Evolutionary conservation across 208 protist species (phyloP).

Genomic region (Crithidia mellificae): DNA sequence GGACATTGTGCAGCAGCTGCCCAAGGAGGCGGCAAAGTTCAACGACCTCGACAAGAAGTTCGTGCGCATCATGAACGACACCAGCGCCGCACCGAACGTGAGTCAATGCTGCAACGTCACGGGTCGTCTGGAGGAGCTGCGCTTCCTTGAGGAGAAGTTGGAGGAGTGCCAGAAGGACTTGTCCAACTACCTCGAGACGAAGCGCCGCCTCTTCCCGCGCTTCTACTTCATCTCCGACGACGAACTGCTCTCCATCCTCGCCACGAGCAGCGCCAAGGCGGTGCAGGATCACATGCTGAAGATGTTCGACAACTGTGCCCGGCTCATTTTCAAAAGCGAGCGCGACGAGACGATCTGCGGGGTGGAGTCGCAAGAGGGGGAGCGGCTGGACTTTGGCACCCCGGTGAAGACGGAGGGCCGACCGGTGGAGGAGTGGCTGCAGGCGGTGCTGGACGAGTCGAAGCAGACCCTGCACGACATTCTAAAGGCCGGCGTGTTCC

Average conservation of each 20-base stretch:
- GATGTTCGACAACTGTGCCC: conserved; percentile 98
- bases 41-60: conserved; percentile 97
- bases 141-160: conserved; percentile 92
- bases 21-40: conserved; percentile 98
- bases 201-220: conserved; percentile 97
- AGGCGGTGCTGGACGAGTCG: conserved; percentile 95
- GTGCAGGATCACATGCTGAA: conserved; percentile 99
- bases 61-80: conserved; percentile 97
- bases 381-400: conserved; percentile 92
- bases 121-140: conserved; percentile 93
- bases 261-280: conserved; percentile 90
- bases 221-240: conserved; percentile 99
- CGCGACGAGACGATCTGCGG: conserved; percentile 92
- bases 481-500: conserved; percentile 97
- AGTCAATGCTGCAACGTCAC: conserved; percentile 91
- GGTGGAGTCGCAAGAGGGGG: conserved; percentile 96
- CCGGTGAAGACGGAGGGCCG: conserved; percentile 87
- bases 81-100: conserved; percentile 91
- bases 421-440: conserved; percentile 98
- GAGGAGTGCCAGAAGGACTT: conserved; percentile 98
- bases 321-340: conserved; percentile 94
- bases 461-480: conserved; percentile 91
- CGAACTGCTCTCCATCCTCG: conserved; percentile 98
- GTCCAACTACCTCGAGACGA: conserved; percentile 98
- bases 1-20: conserved; percentile 98